Evolutionary conservation across 208 protist species (phyloP).

Genomic region (Crithidia expoeki): DNA sequence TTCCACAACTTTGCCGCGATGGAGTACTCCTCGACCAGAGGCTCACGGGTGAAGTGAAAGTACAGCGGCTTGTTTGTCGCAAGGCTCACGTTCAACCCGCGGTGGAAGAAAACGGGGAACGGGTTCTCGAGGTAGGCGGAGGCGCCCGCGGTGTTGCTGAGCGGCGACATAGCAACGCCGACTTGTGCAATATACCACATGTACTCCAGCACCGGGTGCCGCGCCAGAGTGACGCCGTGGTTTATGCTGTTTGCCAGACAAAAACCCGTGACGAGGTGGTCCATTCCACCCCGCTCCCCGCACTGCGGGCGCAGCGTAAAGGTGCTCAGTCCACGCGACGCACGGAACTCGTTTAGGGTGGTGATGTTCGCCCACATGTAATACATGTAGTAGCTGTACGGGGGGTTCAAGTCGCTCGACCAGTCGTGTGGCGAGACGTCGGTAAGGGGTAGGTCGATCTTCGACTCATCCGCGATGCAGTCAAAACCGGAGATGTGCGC

Average conservation of each 20-base stretch:
- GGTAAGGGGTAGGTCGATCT: slow-evolving; percentile 90
- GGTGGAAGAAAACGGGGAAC: slow-evolving; percentile 95
- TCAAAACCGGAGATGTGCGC: slow-evolving; percentile 97
- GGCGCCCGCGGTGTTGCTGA: slow-evolving; percentile 98
- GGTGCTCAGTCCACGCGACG: slow-evolving; percentile 76
- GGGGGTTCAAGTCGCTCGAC: slow-evolving; percentile 94
- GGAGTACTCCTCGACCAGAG: slow-evolving; percentile 99
- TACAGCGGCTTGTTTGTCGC: slow-evolving; percentile 98
- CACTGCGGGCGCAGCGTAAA: slow-evolving; percentile 97
- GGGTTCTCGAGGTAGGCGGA: slow-evolving; percentile 96
- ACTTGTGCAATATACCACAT: slow-evolving; percentile 98
- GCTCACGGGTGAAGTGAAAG: slow-evolving; percentile 95
- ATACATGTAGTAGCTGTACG: slow-evolving; percentile 98
- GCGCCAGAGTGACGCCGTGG: slow-evolving; percentile 96
- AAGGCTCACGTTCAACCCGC: slow-evolving; percentile 97
- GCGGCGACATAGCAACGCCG: slow-evolving; percentile 97
- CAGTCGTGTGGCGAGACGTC: slow-evolving; percentile 91
- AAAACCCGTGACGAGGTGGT: slow-evolving; percentile 95
- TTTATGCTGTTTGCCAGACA: slow-evolving; percentile 95
- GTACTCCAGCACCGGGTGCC: slow-evolving; percentile 97
- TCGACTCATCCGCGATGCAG: slow-evolving; percentile 96
- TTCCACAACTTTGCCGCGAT: slow-evolving; percentile 98
- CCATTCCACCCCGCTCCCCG: slow-evolving; percentile 92
- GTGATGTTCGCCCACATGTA: slow-evolving; percentile 99
- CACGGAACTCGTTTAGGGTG: slow-evolving; percentile 96